These are phyloP conservation scores for Achaetomiella virescens DNA, from an alignment of 495 filamentous ascomycete genomes.

Conservation along the genomic window DNA sequence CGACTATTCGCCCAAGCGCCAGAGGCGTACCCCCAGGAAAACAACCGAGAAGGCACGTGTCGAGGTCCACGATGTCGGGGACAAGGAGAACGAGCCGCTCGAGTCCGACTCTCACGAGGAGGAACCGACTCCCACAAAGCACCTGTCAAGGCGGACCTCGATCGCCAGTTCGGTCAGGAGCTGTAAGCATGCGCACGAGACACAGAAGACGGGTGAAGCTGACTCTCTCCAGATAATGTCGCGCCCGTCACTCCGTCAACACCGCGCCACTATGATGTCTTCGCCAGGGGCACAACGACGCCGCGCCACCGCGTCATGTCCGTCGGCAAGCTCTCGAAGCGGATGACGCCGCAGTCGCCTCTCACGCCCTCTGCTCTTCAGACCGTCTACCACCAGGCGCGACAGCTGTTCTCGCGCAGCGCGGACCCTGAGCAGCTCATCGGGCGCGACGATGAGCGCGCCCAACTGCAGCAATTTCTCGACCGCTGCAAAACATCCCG, in stretches of 20 bases:
- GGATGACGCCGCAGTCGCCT: conserved; percentile 53
- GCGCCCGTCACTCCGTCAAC: conserved; percentile 60
- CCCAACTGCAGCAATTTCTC: conserved; percentile 65
- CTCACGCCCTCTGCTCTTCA: conserved; percentile 56
- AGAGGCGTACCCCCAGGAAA: conserved; percentile 44
- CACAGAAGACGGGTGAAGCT: neutral
- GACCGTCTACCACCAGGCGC: conserved; percentile 77
- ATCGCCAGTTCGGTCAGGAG: conserved; percentile 14
- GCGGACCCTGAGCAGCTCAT: conserved; percentile 68
- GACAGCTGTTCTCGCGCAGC: conserved; percentile 79
- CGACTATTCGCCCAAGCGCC: conserved; percentile 51
- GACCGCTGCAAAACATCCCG: conserved; percentile 51
- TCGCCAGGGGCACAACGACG: conserved; percentile 39
- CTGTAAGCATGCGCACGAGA: neutral
- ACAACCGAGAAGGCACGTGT: conserved; percentile 33
- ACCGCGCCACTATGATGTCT: conserved; percentile 50
- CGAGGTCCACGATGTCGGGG: conserved; percentile 30
- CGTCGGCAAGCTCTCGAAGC: conserved; percentile 44
- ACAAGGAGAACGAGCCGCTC: conserved; percentile 27
- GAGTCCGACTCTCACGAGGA: conserved; percentile 12
- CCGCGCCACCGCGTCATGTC: conserved; percentile 47
- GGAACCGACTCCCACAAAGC: conserved; percentile 28
- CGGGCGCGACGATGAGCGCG: conserved; percentile 74
- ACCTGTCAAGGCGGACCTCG: conserved; percentile 9
- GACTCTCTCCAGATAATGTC: conserved; percentile 1